These are phyloP conservation scores for Psilocybe azurescens DNA, from an alignment of 768 basidiomycete species.

Conservation along the genomic window DNA sequence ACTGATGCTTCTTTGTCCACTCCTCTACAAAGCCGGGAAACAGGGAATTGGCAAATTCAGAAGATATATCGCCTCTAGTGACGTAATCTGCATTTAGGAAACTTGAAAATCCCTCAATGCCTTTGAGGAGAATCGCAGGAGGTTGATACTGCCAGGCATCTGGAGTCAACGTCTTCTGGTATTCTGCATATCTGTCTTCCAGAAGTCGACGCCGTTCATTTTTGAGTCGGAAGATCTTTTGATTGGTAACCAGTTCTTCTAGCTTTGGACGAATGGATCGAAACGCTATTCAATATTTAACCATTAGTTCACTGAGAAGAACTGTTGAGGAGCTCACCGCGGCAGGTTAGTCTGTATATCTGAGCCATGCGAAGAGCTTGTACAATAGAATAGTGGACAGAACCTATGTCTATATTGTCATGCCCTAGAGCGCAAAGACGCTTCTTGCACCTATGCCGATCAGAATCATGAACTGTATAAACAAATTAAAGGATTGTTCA, in stretches of 20 bases:
- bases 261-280: constrained; percentile 21
- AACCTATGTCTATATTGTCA: constrained; percentile 19
- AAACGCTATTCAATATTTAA: constrained; percentile 17
- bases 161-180: constrained; percentile 20
- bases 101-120: constrained; percentile 17
- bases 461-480: not conserved
- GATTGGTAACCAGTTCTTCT: constrained; percentile 15
- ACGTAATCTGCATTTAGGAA: constrained; percentile 22
- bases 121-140: constrained; percentile 7
- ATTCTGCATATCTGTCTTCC: constrained; percentile 22
- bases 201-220: constrained; percentile 20
- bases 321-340: constrained; percentile 11
- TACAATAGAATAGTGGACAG: constrained; percentile 16
- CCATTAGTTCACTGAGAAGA: not conserved
- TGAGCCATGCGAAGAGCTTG: constrained; percentile 16
- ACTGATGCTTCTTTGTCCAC: constrained; percentile 20
- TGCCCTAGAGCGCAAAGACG: constrained; percentile 24
- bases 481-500: not conserved
- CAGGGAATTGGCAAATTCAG: constrained; percentile 15
- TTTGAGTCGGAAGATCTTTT: constrained; percentile 19
- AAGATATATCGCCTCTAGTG: constrained; percentile 19
- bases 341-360: constrained; percentile 16
- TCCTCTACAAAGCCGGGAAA: constrained; percentile 20
- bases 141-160: constrained; percentile 26
- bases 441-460: constrained; percentile 19